These are phyloP conservation scores for Solanum commersonii DNA, from an alignment of 257 asterid species.

Conservation along the genomic window DNA sequence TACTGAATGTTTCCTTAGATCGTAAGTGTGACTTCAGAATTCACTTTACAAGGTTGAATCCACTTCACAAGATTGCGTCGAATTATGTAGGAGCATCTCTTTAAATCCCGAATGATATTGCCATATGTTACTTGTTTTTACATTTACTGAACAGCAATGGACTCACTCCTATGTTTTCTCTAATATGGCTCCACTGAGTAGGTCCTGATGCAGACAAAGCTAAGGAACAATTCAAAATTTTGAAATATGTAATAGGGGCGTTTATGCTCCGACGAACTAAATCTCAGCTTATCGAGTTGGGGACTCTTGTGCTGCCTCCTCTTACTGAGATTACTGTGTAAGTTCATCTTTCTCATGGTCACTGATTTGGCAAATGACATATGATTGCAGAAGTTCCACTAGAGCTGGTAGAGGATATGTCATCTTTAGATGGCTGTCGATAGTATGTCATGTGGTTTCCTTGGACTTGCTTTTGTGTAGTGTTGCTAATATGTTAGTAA, in stretches of 20 bases:
- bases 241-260: slow-evolving; percentile 71
- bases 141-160: not conserved
- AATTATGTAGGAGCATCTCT: not conserved
- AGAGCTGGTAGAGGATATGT: not conserved
- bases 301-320: slow-evolving; percentile 74
- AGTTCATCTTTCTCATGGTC: slow-evolving; percentile 20
- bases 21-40: not conserved
- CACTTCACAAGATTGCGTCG: not conserved
- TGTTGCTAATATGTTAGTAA: slow-evolving; percentile 2
- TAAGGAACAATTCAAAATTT: slow-evolving; percentile 47
- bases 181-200: slow-evolving; percentile 17
- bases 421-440: not conserved
- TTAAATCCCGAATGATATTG: not conserved
- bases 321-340: slow-evolving; percentile 84
- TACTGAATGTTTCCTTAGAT: not conserved
- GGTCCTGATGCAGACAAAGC: slow-evolving; percentile 47
- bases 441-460: not conserved
- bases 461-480: slow-evolving; percentile 1
- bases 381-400: not conserved
- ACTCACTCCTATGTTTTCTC: not conserved
- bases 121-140: not conserved
- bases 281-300: slow-evolving; percentile 64
- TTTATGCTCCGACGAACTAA: slow-evolving; percentile 98
- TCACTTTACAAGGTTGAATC: not conserved
- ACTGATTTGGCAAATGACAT: not conserved